Conservation (phyloP, 1,284 basidiomycete species). For the Rhizoctonia solani region DNA sequence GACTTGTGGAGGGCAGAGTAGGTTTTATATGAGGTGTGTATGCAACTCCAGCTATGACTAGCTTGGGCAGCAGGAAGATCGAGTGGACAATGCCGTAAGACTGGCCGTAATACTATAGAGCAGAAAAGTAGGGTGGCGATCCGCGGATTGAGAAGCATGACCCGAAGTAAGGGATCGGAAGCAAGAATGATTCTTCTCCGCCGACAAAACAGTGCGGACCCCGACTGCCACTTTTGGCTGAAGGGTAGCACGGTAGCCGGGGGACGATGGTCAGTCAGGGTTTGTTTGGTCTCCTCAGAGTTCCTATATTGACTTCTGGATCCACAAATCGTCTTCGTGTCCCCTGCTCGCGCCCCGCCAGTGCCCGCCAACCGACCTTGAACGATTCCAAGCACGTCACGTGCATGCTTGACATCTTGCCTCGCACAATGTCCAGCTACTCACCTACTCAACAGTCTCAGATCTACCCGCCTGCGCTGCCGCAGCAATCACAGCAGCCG, state of each 20-base stretch:
- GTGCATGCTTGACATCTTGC: conserved; percentile 29
- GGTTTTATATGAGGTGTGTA: background rate
- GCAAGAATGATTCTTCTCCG: background rate
- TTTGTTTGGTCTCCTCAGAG: no score
- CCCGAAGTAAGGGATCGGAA: background rate
- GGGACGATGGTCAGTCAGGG: no score
- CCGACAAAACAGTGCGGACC: conserved; percentile 19
- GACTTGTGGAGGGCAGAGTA: background rate
- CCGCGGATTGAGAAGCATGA: background rate
- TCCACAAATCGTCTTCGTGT: no score
- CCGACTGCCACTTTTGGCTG: no score
- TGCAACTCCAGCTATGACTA: background rate
- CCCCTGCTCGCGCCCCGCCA: no score
- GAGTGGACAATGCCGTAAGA: conserved; percentile 29
- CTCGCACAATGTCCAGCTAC: conserved; percentile 53
- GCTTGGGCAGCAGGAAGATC: no score
- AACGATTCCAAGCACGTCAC: conserved; percentile 20
- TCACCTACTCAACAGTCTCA: conserved; percentile 40
- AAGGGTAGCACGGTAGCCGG: no score
- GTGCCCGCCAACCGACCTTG: background rate
- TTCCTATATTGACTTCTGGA: no score
- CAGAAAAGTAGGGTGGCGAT: background rate
- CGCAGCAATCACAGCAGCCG: background rate
- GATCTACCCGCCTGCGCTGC: conserved; percentile 30
- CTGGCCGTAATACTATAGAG: background rate